Evolutionary conservation across 371 early-diverging fungal genomes (phyloP).

Genomic region (Thermomucor indicae-seudaticae): DNA sequence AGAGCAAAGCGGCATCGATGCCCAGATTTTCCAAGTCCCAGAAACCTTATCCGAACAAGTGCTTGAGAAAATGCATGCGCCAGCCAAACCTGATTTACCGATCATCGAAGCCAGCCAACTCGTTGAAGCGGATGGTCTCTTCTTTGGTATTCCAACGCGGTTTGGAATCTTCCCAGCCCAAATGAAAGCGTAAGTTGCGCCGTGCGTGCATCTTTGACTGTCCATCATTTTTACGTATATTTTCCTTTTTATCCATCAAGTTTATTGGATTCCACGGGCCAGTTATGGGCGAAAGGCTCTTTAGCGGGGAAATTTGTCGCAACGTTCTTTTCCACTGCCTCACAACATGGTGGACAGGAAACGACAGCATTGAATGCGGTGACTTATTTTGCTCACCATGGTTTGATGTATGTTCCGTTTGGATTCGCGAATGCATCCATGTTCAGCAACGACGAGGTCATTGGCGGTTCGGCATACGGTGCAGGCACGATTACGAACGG

Average conservation of each 20-base stretch:
- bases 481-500: constrained; percentile 67
- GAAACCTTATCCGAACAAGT: constrained; percentile 69
- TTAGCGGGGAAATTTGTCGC: constrained; percentile 73
- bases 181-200: constrained; percentile 48
- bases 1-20: constrained; percentile 52
- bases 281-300: constrained; percentile 61
- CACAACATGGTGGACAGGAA: constrained; percentile 78
- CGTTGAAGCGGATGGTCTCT: constrained; percentile 67
- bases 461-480: constrained; percentile 78
- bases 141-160: constrained; percentile 68
- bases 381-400: constrained; percentile 75
- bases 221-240: background rate
- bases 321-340: constrained; percentile 68
- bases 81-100: constrained; percentile 58
- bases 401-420: constrained; percentile 75
- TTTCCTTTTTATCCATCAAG: constrained; percentile 3
- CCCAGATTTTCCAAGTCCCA: constrained; percentile 58
- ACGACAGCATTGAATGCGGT: constrained; percentile 69
- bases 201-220: background rate
- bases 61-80: constrained; percentile 70
- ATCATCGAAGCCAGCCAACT: constrained; percentile 55
- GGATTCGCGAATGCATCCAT: constrained; percentile 49
- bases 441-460: constrained; percentile 28
- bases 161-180: constrained; percentile 78
- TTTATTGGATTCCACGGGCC: constrained; percentile 69